These are phyloP conservation scores for Carex pumila DNA, from an alignment of 176 grass and related monocot species.

Conservation along the genomic window DNA sequence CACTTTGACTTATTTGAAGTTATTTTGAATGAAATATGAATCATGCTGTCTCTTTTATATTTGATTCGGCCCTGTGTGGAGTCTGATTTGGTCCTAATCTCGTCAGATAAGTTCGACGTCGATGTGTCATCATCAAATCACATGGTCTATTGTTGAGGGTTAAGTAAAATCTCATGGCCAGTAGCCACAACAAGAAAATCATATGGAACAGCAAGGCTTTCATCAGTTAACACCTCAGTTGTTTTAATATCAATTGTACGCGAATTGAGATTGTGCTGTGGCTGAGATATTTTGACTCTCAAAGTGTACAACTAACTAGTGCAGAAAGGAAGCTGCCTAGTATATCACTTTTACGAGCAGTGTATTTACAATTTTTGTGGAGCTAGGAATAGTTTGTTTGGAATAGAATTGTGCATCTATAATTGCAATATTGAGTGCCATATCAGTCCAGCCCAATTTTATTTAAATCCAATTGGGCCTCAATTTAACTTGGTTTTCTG, in stretches of 20 bases:
- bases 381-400: not conserved
- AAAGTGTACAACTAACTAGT: not conserved
- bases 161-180: no score
- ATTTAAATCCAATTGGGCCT: no score
- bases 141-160: no score
- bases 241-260: constrained; percentile 56
- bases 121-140: no score
- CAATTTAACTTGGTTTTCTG: no score
- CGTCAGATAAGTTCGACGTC: no score
- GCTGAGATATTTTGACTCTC: constrained; percentile 64
- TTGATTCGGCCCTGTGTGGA: no score
- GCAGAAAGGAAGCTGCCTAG: not conserved
- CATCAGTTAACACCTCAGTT: constrained; percentile 42
- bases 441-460: no score
- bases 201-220: constrained; percentile 45
- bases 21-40: no score
- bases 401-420: not conserved
- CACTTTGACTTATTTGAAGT: no score
- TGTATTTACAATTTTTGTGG: not conserved
- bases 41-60: no score
- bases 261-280: constrained; percentile 46
- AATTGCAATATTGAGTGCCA: not conserved
- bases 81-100: no score
- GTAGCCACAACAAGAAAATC: constrained; percentile 77
- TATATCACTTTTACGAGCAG: not conserved